These are phyloP conservation scores for Pluteus cervinus DNA, from an alignment of 768 basidiomycete genomes.

Conservation along the genomic window DNA sequence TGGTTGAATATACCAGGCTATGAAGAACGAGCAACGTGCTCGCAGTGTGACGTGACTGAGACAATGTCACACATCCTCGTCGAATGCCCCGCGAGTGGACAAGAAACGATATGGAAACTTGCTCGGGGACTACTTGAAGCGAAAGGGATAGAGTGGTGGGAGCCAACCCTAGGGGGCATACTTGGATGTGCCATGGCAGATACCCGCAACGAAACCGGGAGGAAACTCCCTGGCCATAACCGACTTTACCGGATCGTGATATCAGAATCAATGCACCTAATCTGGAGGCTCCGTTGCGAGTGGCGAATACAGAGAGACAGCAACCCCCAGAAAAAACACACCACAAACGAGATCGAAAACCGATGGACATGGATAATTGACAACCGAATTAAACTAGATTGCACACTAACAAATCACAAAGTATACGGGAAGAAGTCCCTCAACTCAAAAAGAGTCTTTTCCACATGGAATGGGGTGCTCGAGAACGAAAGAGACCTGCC, in stretches of 20 bases:
- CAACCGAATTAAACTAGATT: conserved; percentile 12
- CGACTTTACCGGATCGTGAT: conserved; percentile 18
- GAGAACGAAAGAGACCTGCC: no score
- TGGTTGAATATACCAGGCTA: conserved; percentile 15
- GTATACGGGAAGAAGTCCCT: no score
- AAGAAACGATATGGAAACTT: conserved; percentile 16
- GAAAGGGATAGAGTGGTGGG: conserved; percentile 1
- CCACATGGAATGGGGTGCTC: no score
- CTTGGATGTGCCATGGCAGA: conserved; percentile 12
- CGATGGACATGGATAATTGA: conserved; percentile 13
- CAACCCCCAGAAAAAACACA: conserved; percentile 1
- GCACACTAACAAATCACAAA: no score
- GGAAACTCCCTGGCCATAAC: conserved; percentile 3
- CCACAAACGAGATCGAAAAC: conserved; percentile 6
- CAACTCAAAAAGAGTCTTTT: no score
- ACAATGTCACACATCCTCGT: conserved; percentile 22
- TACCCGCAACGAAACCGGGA: conserved; percentile 1
- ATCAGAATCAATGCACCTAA: conserved; percentile 21
- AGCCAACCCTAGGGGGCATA: conserved; percentile 11
- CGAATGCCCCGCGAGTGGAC: conserved; percentile 16
- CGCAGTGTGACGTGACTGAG: conserved; percentile 12
- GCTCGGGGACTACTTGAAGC: conserved; percentile 12
- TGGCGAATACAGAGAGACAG: conserved; percentile 14
- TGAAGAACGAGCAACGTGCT: conserved; percentile 11
- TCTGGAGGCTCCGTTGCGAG: conserved; percentile 23